Evolutionary conservation across 2,329 filamentous ascomycete species (phyloP).

Genomic region (Epichloe festucae): DNA sequence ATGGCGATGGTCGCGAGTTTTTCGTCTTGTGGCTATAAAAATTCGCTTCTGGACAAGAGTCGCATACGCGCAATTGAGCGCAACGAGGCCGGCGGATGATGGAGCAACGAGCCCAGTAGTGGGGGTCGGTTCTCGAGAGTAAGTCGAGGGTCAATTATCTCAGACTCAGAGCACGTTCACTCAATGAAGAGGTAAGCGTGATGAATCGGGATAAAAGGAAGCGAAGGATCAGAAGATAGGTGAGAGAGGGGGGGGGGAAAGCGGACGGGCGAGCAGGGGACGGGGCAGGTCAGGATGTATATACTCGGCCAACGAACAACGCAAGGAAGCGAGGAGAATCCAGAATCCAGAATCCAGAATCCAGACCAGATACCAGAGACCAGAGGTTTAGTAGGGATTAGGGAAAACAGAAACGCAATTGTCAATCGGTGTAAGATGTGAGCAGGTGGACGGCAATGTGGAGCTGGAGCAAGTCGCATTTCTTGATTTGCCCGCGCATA

Average conservation of each 20-base stretch:
- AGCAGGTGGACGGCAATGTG: neutral
- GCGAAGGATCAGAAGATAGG: neutral
- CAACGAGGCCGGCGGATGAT: neutral
- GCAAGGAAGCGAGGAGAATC: neutral
- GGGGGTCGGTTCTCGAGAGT: neutral
- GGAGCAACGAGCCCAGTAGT: neutral
- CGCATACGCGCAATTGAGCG: neutral
- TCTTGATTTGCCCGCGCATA: neutral
- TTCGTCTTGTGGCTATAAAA: neutral
- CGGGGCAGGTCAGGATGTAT: neutral
- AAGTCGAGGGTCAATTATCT: neutral
- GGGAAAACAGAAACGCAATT: neutral
- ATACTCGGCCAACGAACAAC: neutral
- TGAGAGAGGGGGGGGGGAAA: neutral
- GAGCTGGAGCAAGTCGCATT: neutral
- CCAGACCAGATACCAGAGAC: neutral
- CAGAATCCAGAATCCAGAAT: neutral
- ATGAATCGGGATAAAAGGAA: neutral
- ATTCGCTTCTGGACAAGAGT: neutral
- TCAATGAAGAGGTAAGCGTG: constrained; percentile 2
- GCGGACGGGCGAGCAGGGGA: neutral
- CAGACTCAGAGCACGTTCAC: constrained; percentile 2
- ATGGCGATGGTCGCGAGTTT: neutral
- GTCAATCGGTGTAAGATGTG: neutral
- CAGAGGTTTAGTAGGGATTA: neutral